Evolutionary conservation across 1,284 basidiomycete species (phyloP), one percentile per base, ranked within the genome.

Genomic region (Rhodotorula glutinis): DNA sequence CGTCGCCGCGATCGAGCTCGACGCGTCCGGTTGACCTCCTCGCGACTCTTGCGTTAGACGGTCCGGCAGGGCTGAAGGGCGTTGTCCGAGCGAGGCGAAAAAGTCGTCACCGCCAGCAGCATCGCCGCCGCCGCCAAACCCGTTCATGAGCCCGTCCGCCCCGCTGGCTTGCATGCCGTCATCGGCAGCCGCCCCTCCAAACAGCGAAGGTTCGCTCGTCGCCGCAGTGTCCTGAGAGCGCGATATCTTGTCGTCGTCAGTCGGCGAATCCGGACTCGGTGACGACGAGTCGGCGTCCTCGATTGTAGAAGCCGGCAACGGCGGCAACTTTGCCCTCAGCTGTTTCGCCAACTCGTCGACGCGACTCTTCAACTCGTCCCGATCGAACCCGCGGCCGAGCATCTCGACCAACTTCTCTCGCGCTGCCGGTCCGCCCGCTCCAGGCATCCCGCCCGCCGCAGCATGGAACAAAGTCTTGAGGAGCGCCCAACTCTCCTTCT

Each of bases 1-100:
- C 0, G 92, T 96, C 0, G 92, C 92, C 30, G 92, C 92, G 17
- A 92, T 90, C 1, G 90, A 92, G 0, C 91, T 92, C 76, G 93
- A 91, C 0, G 58, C 51, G 11, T 62, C 60, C 10, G 33, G 33
- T 11, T 53, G 38, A 30, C 66, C 46, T 13, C 14, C 25, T 13
- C 30, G 33, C 41, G 7, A 23, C 21, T 29, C 33, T n/a, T 27
- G 54, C 62, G 83, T 80, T 41, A 89, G 83, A 65, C 83, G 81
- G 63, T 83, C 84, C 23, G 85, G 83, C 47, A 84, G 80, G n/a
- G 86, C 84, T 81, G 79, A 38, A 75, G 76, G 25, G 79, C 80
- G 17, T 7, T 75, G 56, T 21, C 77, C 57, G 59, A 96, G 88
- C 44, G 87, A 88, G 67, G 86, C 90, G 83, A 97, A 97, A 80